Conservation (phyloP, 805 yeast genomes). For the Dipodascus geniculatus region DNA sequence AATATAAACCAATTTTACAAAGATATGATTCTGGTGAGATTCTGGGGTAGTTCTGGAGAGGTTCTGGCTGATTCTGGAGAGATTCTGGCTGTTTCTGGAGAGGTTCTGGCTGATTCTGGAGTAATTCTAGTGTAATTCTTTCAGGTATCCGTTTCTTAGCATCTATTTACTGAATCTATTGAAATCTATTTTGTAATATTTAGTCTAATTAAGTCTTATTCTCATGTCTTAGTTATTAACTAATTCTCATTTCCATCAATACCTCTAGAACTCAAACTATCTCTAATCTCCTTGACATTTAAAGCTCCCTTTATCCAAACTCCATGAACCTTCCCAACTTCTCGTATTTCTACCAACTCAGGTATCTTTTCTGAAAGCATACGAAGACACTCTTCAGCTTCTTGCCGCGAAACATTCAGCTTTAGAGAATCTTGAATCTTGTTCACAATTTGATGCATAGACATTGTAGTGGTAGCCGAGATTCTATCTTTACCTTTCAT, state of each 20-base stretch:
- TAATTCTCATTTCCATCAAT: not conserved
- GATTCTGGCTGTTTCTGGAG: too few relatives aligned
- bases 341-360: not conserved
- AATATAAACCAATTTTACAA: too few relatives aligned
- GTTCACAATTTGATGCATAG: not conserved
- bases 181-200: too few relatives aligned
- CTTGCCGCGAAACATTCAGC: not conserved
- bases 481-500: not conserved
- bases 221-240: too few relatives aligned
- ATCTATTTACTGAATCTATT: too few relatives aligned
- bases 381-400: not conserved
- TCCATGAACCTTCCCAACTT: not conserved
- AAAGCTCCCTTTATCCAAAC: not conserved
- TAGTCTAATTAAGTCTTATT: too few relatives aligned
- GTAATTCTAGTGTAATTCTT: too few relatives aligned
- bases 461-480: conserved; percentile 1
- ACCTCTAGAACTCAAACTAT: not conserved
- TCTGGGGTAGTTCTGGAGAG: too few relatives aligned
- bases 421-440: not conserved
- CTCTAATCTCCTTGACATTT: not conserved
- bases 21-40: too few relatives aligned
- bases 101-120: too few relatives aligned
- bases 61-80: too few relatives aligned
- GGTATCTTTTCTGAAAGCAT: not conserved
- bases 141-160: too few relatives aligned